phyloP scores from a whole-genome alignment of 1,284 basidiomycete genomes.

The Fomitopsis pinicola region DNA sequence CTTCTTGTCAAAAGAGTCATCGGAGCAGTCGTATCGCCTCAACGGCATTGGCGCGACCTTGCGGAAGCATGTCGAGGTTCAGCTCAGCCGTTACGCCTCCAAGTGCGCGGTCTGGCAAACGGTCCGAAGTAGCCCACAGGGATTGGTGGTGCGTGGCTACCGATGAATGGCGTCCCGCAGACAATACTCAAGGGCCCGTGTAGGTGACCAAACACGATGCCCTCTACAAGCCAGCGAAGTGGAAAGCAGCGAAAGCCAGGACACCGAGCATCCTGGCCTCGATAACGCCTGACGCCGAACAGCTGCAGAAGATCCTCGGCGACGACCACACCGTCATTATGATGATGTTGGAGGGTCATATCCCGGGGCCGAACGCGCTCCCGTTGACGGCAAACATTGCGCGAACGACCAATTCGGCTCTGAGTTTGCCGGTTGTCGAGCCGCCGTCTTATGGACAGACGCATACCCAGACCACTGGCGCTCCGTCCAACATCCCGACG shows the following conservation, averaged over 20 bases:
- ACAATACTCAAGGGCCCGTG: neutral
- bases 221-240: neutral
- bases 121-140: neutral
- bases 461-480: too few relatives aligned
- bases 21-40: neutral
- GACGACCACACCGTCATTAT: neutral
- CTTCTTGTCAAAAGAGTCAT: neutral
- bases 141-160: neutral
- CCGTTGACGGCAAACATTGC: neutral
- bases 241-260: neutral
- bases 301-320: neutral
- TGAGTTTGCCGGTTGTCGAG: too few relatives aligned
- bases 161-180: too few relatives aligned
- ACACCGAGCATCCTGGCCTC: neutral
- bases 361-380: neutral
- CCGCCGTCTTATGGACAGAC: too few relatives aligned
- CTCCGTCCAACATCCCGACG: too few relatives aligned
- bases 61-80: neutral
- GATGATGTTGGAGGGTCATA: neutral
- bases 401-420: too few relatives aligned
- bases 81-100: neutral
- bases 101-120: neutral
- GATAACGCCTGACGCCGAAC: slow-evolving; percentile 5
- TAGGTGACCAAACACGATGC: neutral
- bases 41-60: neutral